Evolutionary conservation across 805 yeast species (phyloP), one percentile per base, ranked within the genome.

Genomic region (Saccharomycopsis fodiens): DNA sequence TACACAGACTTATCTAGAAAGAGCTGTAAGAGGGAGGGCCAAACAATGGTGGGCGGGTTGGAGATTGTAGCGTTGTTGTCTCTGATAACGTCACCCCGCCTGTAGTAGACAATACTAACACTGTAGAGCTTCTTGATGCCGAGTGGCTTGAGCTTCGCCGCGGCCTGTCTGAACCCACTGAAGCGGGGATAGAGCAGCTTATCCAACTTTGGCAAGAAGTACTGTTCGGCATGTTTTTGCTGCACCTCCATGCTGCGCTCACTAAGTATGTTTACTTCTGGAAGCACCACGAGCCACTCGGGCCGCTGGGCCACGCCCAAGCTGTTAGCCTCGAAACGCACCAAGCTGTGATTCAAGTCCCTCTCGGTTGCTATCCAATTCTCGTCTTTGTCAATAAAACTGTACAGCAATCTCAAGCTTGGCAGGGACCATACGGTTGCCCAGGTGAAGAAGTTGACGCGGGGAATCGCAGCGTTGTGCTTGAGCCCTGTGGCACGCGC

Each of bases 181-280:
- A 76, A 87, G 44, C 97, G 67, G 2, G 97, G 97, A 55, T 88
- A 88, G 22, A 89, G 63, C 4, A 85, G 63, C 51, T 84, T 70
- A 8, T 72, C 60, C 16, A 83, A 69, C 13, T 60, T 62, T 0
- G 91, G 85, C n/a, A 83, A 65, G 45, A 72, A 82, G 55, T 72
- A 77, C 46, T 72, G 70, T 35, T 72, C 72, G 39, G 80, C 70
- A 50, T 78, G 69, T 25, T 71, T 68, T 34, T 70, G 66, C 50
- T 87, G 94, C 42, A 55, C 59, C 52, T 39, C 66, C 35, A 53
- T 59, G 38, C 69, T 69, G 31, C 72, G 72, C 8, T 72, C 66
- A 0, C 79, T 74, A 60, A 76, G 73, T 5, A 83, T 74, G 55
- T 83, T 84, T 3, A 85, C 96, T 61, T 89, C 97, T 0, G 97